Evolutionary conservation across 2,329 filamentous ascomycete species (phyloP).

Genomic region (Alternaria arborescens): DNA sequence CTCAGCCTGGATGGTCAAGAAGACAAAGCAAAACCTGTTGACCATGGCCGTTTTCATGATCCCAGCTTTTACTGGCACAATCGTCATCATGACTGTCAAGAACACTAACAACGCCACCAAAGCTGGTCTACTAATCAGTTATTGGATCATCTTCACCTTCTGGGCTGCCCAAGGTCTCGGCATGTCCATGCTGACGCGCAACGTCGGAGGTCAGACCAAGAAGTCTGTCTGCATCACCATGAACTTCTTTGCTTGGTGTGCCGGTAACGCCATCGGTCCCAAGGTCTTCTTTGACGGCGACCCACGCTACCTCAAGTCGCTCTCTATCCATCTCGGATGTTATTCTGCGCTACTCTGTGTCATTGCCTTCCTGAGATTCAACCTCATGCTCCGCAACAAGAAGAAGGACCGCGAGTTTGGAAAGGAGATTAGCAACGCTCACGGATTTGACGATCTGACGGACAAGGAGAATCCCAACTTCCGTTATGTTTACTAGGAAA

Average conservation of each 20-base stretch:
- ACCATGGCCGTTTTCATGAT: constrained; percentile 72
- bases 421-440: constrained; percentile 46
- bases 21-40: constrained; percentile 72
- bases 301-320: constrained; percentile 74
- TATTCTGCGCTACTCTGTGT: constrained; percentile 68
- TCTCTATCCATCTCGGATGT: constrained; percentile 74
- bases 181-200: constrained; percentile 73
- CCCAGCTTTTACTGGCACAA: constrained; percentile 75
- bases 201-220: constrained; percentile 77
- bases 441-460: constrained; percentile 71
- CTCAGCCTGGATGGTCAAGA: constrained; percentile 74
- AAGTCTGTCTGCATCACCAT: constrained; percentile 72
- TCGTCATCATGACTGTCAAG: constrained; percentile 73
- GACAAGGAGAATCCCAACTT: constrained; percentile 69
- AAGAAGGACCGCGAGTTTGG: constrained; percentile 59
- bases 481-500: constrained; percentile 59
- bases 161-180: constrained; percentile 76
- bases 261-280: constrained; percentile 71
- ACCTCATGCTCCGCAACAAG: constrained; percentile 66
- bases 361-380: constrained; percentile 66
- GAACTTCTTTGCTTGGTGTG: constrained; percentile 75
- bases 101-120: constrained; percentile 66
- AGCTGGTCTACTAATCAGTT: constrained; percentile 73
- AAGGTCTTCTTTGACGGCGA: constrained; percentile 58
- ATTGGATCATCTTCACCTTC: constrained; percentile 81